Conservation (phyloP, 164 flowering plant genomes). For the Liriodendron chinense region DNA sequence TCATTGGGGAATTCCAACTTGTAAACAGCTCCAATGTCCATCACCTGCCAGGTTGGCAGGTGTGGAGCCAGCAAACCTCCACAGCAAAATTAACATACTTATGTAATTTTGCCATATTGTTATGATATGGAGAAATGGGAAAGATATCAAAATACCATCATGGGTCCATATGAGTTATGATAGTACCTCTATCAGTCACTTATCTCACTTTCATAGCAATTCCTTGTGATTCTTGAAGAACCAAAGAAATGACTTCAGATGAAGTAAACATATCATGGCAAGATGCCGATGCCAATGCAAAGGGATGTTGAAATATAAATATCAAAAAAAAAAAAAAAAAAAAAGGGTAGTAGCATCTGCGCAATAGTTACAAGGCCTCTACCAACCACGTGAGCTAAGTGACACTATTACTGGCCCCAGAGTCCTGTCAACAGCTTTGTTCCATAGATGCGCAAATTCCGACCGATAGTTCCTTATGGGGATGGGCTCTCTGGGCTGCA, state of each 20-base stretch:
- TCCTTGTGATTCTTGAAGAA: neutral
- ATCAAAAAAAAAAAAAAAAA: neutral
- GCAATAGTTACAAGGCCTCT: constrained; percentile 16
- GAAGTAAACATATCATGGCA: constrained; percentile 2
- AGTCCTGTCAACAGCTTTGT: constrained; percentile 64
- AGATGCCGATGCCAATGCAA: neutral
- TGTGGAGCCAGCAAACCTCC: too few species aligned
- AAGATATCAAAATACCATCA: too few species aligned
- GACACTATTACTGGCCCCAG: constrained; percentile 56
- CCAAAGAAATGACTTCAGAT: neutral
- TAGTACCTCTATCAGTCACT: neutral
- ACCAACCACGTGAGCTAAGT: constrained; percentile 78
- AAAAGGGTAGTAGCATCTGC: neutral
- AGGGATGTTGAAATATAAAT: neutral
- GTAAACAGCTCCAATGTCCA: too few species aligned
- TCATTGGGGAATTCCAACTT: too few species aligned
- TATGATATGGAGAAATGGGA: too few species aligned
- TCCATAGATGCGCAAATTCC: constrained; percentile 60
- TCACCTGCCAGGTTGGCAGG: too few species aligned
- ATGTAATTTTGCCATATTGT: too few species aligned
- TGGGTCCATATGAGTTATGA: too few species aligned
- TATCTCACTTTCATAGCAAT: neutral
- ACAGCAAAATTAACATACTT: too few species aligned
- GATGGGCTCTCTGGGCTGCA: constrained; percentile 46
- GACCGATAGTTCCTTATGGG: constrained; percentile 32